phyloP scores from a whole-genome alignment of 352 stramenopile species.

The Pythium dissotocum region DNA sequence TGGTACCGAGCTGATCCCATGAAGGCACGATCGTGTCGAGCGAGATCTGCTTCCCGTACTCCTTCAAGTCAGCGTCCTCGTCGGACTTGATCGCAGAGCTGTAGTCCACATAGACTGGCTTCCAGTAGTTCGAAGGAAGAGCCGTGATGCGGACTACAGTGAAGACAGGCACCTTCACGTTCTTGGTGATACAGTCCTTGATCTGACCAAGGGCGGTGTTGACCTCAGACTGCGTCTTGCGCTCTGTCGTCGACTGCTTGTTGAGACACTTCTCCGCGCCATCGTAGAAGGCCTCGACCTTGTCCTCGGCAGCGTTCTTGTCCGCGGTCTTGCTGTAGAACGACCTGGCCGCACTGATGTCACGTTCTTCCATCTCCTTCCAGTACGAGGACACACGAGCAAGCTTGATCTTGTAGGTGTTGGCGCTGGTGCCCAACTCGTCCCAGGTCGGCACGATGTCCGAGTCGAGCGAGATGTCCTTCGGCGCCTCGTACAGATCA shows the following conservation, averaged over 20 bases:
- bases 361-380: not conserved
- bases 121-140: not conserved
- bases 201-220: not conserved
- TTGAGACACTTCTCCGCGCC: not conserved
- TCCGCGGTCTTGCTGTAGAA: not conserved
- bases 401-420: not conserved
- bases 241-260: not conserved
- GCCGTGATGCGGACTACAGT: not conserved
- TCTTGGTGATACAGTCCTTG: not conserved
- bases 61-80: not conserved
- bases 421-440: not conserved
- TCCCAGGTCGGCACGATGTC: constrained; percentile 17
- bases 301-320: not conserved
- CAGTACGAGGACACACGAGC: not conserved
- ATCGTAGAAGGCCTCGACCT: not conserved
- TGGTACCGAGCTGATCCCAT: not conserved
- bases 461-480: constrained; percentile 9
- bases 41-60: not conserved
- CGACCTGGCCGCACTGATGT: not conserved
- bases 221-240: not conserved
- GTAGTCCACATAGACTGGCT: not conserved
- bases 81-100: not conserved
- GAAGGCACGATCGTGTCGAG: not conserved
- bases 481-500: not conserved
- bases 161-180: not conserved